These are phyloP conservation scores for Ophiostoma sp. DNA, from an alignment of 2,329 filamentous ascomycete genomes.

Conservation along the genomic window DNA sequence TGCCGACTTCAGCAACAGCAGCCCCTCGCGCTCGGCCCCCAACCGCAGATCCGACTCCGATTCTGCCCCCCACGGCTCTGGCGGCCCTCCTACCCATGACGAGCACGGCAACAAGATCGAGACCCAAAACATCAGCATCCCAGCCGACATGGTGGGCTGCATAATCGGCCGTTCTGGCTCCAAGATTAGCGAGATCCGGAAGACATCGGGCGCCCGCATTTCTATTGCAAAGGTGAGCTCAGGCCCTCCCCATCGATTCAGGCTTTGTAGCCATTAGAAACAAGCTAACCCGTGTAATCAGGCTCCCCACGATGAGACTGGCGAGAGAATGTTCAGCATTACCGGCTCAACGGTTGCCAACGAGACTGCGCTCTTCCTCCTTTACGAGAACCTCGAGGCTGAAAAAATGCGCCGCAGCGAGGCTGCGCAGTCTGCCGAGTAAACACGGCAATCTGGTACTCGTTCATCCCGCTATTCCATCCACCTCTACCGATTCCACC, in stretches of 20 bases:
- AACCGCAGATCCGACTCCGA: conserved; percentile 80
- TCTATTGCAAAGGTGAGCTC: conserved; percentile 77
- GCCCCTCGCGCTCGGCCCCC: conserved; percentile 55
- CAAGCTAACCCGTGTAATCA: conserved; percentile 30
- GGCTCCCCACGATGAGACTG: conserved; percentile 92
- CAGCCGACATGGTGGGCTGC: conserved; percentile 98
- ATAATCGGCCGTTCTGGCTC: conserved; percentile 92
- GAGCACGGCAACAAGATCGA: conserved; percentile 97
- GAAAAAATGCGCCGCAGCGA: conserved; percentile 96
- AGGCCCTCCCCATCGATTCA: no score
- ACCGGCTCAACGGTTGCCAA: conserved; percentile 92
- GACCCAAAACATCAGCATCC: conserved; percentile 99
- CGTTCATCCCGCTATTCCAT: conserved; percentile 20
- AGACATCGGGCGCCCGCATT: conserved; percentile 92
- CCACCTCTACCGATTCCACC: background rate
- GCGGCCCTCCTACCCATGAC: conserved; percentile 80
- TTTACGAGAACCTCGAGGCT: conserved; percentile 98
- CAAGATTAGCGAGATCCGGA: conserved; percentile 98
- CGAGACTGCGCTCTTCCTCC: conserved; percentile 88
- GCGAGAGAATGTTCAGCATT: conserved; percentile 99
- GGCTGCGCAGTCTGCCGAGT: conserved; percentile 49
- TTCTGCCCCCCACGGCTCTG: conserved; percentile 70
- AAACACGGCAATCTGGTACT: conserved; percentile 28
- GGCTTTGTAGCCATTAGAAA: background rate
- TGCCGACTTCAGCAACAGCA: conserved; percentile 89